These are phyloP conservation scores for Trametes coccinea DNA, from an alignment of 768 basidiomycete genomes.

Conservation along the genomic window DNA sequence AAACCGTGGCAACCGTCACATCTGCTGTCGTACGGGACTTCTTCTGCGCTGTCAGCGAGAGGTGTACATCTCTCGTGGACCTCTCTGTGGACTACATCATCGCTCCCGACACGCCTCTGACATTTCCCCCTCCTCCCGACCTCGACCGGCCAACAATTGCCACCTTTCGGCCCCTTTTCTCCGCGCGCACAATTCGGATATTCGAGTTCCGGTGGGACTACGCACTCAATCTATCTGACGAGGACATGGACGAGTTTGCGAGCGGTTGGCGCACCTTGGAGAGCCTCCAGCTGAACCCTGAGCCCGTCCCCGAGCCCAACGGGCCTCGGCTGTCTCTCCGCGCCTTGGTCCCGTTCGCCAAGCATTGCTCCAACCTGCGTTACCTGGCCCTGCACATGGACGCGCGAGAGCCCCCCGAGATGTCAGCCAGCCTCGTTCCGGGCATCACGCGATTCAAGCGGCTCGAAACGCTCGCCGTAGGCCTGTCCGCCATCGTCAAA, in stretches of 20 bases:
- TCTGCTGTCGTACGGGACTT: conserved; percentile 44
- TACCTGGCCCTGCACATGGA: conserved; percentile 41
- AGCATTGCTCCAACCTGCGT: conserved; percentile 38
- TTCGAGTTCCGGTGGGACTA: conserved; percentile 41
- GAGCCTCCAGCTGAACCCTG: conserved; percentile 30
- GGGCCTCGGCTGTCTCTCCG: conserved; percentile 34
- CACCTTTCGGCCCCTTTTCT: conserved; percentile 40
- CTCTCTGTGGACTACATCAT: conserved; percentile 42
- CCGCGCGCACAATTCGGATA: conserved; percentile 29
- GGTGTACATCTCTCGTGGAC: conserved; percentile 46
- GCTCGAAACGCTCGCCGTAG: conserved; percentile 45
- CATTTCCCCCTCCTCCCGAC: conserved; percentile 18
- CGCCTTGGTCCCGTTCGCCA: conserved; percentile 41
- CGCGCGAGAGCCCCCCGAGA: conserved; percentile 28
- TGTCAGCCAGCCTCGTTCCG: conserved; percentile 3
- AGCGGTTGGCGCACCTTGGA: conserved; percentile 30
- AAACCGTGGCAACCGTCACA: conserved; percentile 46
- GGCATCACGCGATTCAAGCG: conserved; percentile 23
- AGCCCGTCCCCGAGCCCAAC: conserved; percentile 28
- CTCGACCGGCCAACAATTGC: conserved; percentile 35
- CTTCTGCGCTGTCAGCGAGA: conserved; percentile 43
- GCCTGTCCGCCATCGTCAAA: conserved; percentile 50
- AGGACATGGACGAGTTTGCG: conserved; percentile 32
- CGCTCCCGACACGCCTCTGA: conserved; percentile 19
- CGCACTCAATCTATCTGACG: conserved; percentile 29